These are phyloP conservation scores for Pseudonitzschia multistriata DNA, from an alignment of 108 stramenopile genomes.

Conservation along the genomic window DNA sequence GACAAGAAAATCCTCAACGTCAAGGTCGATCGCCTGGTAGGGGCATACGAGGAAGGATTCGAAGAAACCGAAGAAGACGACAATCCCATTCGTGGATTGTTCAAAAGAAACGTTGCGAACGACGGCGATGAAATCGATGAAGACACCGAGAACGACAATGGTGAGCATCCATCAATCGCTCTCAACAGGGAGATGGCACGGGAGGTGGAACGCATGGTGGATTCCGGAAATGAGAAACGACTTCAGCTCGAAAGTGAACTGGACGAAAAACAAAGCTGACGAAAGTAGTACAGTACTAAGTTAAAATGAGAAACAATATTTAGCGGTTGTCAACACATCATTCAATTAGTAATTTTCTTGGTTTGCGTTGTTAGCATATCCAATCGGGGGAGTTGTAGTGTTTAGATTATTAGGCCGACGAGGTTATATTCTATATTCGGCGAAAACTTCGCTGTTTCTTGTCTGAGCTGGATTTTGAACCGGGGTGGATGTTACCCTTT, in stretches of 20 bases:
- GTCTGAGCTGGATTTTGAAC: neutral
- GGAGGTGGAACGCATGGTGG: conserved; percentile 68
- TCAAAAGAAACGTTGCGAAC: conserved; percentile 41
- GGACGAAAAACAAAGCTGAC: neutral
- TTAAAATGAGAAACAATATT: neutral
- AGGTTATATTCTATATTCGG: conserved; percentile 11
- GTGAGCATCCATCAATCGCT: conserved; percentile 37
- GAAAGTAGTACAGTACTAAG: neutral
- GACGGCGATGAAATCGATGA: conserved; percentile 29
- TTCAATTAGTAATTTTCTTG: neutral
- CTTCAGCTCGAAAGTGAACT: conserved; percentile 6
- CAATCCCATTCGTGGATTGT: conserved; percentile 50
- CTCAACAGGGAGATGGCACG: conserved; percentile 44
- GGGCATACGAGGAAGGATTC: conserved; percentile 66
- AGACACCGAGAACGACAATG: conserved; percentile 35
- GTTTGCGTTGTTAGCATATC: neutral
- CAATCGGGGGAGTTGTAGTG: neutral
- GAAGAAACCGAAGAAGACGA: conserved; percentile 38
- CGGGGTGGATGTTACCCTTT: neutral
- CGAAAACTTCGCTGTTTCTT: neutral
- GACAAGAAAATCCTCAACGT: conserved; percentile 77
- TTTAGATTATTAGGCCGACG: neutral
- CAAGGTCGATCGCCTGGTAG: conserved; percentile 75
- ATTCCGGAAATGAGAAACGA: conserved; percentile 52
- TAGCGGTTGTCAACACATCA: conserved; percentile 2